These are phyloP conservation scores for Trypanosoma cruzi DNA, from an alignment of 208 protist genomes.

Conservation along the genomic window DNA sequence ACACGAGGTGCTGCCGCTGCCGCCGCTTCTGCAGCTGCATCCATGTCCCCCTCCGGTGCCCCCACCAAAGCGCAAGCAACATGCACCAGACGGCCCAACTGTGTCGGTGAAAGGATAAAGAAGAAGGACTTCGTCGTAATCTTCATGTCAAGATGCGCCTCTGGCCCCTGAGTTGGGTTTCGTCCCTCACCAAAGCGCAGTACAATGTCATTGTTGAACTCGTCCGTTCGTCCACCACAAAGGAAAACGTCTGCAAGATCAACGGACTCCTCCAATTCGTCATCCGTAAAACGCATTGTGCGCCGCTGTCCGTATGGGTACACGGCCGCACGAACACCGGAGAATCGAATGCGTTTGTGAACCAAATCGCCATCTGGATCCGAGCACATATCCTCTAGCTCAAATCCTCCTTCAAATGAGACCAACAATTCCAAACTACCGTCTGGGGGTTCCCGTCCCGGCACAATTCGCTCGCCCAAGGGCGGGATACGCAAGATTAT, in stretches of 20 bases:
- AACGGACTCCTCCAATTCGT: conserved; percentile 30
- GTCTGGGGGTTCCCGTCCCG: conserved; percentile 23
- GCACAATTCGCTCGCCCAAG: conserved; percentile 15
- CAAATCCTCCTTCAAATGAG: conserved; percentile 29
- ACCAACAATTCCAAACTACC: conserved; percentile 28
- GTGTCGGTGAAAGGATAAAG: conserved; percentile 25
- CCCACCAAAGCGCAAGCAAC: conserved; percentile 24
- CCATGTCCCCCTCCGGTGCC: conserved; percentile 13
- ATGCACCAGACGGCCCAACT: conserved; percentile 23
- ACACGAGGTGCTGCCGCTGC: not conserved
- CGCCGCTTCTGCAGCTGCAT: not conserved
- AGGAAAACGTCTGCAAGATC: conserved; percentile 30
- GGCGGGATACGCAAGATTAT: conserved; percentile 33
- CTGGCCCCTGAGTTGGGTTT: not conserved
- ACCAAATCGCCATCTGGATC: conserved; percentile 15
- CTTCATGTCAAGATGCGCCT: conserved; percentile 14
- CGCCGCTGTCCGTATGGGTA: conserved; percentile 26
- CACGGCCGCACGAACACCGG: conserved; percentile 22
- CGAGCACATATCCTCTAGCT: conserved; percentile 28
- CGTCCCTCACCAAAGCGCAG: conserved; percentile 19
- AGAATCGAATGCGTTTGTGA: conserved; percentile 31
- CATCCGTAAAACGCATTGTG: conserved; percentile 18
- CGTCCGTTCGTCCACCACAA: conserved; percentile 20
- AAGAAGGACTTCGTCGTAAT: conserved; percentile 25
- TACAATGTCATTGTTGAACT: conserved; percentile 24